Evolutionary conservation across 768 basidiomycete genomes (phyloP), one percentile per base, ranked within the genome.

Genomic region (Inosperma sp.): DNA sequence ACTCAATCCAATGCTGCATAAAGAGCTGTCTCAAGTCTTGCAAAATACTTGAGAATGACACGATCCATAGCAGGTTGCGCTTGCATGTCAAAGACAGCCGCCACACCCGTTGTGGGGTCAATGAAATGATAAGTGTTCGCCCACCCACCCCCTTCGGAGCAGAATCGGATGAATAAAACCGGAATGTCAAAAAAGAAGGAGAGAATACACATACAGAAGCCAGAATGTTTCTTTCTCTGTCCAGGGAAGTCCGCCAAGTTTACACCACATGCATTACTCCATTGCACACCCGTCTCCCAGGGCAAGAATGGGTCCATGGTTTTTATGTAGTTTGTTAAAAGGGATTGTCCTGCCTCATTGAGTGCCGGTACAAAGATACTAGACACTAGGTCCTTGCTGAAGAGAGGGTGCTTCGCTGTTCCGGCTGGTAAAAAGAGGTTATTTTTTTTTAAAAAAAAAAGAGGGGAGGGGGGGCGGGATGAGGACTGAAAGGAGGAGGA

Each of bases 111-210:
- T 3, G 51, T 56, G 8, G 65, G 66, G 46, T 71, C 69, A n/a
- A 71, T 55, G 21, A 65, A 57, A 42, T 59, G 58, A 22, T 60
- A 61, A 0, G 65, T 66, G 14, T 61, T 61, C 5, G 64, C 67
- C 61, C 62, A 70, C 17, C 69, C 69, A 26, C 26, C 61, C 67
- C 67, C 67, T 70, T n/a, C n/a, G n/a, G n/a, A n/a, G n/a, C n/a
- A n/a, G n/a, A n/a, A n/a, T n/a, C n/a, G n/a, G n/a, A n/a, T n/a
- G n/a, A n/a, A n/a, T n/a, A n/a, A n/a, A n/a, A n/a, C n/a, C n/a
- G n/a, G n/a, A n/a, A n/a, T n/a, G n/a, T n/a, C n/a, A n/a, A n/a
- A n/a, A n/a, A n/a, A n/a, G n/a, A n/a, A n/a, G n/a, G n/a, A n/a
- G 14, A n/a, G 13, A 17, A 26, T 25, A 25, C 26, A 62, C 70